A percentile compares a stretch with the other conserved stretches of the same genome.
phyloP scores from a whole-genome alignment of 257 asterid genomes.

The Phtheirospermum japonicum region DNA sequence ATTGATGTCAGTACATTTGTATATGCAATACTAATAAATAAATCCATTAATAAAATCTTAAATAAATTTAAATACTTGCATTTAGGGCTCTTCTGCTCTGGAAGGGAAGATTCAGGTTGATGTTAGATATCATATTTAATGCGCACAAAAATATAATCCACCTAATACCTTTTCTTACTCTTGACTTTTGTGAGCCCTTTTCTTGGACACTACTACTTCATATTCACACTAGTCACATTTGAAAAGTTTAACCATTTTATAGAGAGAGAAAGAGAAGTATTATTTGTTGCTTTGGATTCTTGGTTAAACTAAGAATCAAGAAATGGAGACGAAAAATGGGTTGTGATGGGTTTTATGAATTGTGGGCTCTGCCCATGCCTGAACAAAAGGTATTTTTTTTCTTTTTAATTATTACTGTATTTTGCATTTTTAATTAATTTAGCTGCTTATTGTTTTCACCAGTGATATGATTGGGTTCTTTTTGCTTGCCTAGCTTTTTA shows the following conservation, averaged over 20 bases:
- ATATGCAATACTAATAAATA: slow-evolving; percentile 5
- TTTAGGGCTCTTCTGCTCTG: slow-evolving; percentile 25
- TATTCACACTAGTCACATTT: slow-evolving; percentile 22
- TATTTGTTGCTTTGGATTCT: slow-evolving; percentile 70
- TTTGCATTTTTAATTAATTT: slow-evolving; percentile 29
- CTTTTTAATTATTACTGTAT: not conserved
- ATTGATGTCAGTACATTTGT: not conserved
- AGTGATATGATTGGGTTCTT: slow-evolving; percentile 34
- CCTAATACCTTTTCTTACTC: slow-evolving; percentile 30
- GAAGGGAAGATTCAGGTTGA: slow-evolving; percentile 42
- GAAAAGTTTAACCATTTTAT: slow-evolving; percentile 7
- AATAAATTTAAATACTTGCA: not conserved
- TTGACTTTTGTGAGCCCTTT: slow-evolving; percentile 40
- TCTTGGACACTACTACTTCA: slow-evolving; percentile 28
- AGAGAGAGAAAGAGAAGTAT: not conserved
- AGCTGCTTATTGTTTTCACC: slow-evolving; percentile 31
- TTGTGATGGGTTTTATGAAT: slow-evolving; percentile 36
- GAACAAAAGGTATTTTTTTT: slow-evolving; percentile 46
- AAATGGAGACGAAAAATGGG: slow-evolving; percentile 43
- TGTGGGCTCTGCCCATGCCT: slow-evolving; percentile 60
- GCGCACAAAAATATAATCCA: slow-evolving; percentile 18
- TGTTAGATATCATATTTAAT: slow-evolving; percentile 43
- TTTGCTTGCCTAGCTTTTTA: slow-evolving; percentile 29
- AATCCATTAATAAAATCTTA: not conserved
- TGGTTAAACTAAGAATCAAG: slow-evolving; percentile 41